Evolutionary conservation across 495 filamentous ascomycete genomes (phyloP), one percentile per base, ranked within the genome.

Genomic region (Penicillium desertorum): DNA sequence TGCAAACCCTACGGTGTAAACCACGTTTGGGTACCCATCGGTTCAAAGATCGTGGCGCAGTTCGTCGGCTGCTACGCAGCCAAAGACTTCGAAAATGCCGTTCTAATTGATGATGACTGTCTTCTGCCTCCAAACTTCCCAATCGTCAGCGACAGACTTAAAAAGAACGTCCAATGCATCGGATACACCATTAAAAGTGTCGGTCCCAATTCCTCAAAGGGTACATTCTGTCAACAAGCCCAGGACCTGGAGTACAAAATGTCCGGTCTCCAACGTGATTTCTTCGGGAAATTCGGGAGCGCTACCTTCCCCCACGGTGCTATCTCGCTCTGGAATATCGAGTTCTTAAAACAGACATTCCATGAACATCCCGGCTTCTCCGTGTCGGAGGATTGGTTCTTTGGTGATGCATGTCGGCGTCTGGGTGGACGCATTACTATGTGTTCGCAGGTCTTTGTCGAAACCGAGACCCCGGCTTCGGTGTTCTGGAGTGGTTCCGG

Each of bases 171-270:
- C 16, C 66, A 68, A 39, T 76, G 72, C 48, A 65, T 79, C 30
- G 77, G 73, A 7, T 81, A 77, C 58, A 76, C 77, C 8, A 76
- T 81, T 45, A 77, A 77, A 51, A 66, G 63, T 4, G 71, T 74
- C 5, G 75, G 71, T 4, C 62, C 72, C 0, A 51, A 73, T 19
- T 64, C 68, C 0, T 50, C 62, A 2, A 61, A 62, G 46, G 71
- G 72, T 4, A 73, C 71, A 8, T 71, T 65, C 34, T 74, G 77
- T 29, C 74, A 77, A 37, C 73, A 76, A 48, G 74, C 74, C 1
- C 78, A 81, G 49, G 78, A 81, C 58, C 45, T 77, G 23, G 78
- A 81, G 55, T 81, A 81, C 50, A 75, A 74, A 50, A 67, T 77
- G 46, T 68, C 73, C 22, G 73, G 73, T 11, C 45, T 77, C 9